phyloP scores from a whole-genome alignment of 352 stramenopile species.

The Phytophthora pistaciae region DNA sequence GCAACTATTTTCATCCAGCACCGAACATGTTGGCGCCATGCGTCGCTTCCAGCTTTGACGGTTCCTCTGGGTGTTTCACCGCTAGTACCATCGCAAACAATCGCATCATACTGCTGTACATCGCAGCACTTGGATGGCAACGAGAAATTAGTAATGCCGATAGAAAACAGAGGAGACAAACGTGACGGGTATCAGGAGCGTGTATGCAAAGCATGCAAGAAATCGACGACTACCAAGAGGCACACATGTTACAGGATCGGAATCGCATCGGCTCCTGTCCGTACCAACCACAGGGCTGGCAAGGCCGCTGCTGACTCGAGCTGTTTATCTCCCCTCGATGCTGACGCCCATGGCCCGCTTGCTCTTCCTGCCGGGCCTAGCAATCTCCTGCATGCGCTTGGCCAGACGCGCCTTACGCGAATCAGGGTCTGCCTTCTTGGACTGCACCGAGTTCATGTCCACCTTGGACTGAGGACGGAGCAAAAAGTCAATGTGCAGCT shows the following conservation, averaged over 20 bases:
- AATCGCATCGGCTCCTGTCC: slow-evolving; percentile 13
- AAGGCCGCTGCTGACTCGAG: slow-evolving; percentile 8
- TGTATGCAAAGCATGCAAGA: slow-evolving; percentile 39
- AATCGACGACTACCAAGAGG: slow-evolving; percentile 29
- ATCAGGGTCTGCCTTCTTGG: slow-evolving; percentile 78
- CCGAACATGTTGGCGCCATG: not conserved
- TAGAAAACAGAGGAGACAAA: slow-evolving; percentile 1
- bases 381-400: slow-evolving; percentile 92
- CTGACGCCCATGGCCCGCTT: slow-evolving; percentile 82
- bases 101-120: not conserved
- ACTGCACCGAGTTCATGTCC: slow-evolving; percentile 63
- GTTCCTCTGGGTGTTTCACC: slow-evolving; percentile 22
- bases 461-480: slow-evolving; percentile 87
- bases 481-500: slow-evolving; percentile 86
- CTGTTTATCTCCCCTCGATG: slow-evolving; percentile 82
- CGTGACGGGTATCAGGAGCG: slow-evolving; percentile 15
- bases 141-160: slow-evolving; percentile 22
- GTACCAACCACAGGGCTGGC: slow-evolving; percentile 7
- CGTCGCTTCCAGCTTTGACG: slow-evolving; percentile 25
- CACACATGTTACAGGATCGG: slow-evolving; percentile 28
- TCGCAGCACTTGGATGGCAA: slow-evolving; percentile 3
- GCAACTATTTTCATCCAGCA: slow-evolving; percentile 30
- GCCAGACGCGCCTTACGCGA: slow-evolving; percentile 82
- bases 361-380: slow-evolving; percentile 75
- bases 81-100: slow-evolving; percentile 13